Evolutionary conservation across 2,329 filamentous ascomycete species (phyloP), one percentile per base, ranked within the genome.

Genomic region (Calonectria pteridis): DNA sequence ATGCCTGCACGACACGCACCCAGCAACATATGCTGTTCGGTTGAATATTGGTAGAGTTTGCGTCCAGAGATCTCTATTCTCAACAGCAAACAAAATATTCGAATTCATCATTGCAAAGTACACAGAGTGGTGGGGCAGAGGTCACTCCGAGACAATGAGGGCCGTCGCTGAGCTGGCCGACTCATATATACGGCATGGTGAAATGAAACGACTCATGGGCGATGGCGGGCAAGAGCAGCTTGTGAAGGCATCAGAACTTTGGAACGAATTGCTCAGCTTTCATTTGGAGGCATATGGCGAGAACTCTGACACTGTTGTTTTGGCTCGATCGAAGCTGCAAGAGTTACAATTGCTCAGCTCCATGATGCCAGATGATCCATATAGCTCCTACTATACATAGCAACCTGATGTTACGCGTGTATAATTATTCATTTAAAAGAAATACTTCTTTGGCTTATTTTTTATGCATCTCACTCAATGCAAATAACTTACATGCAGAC

Each of bases 91-190:
- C 18, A 67, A 26, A 20, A 55, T 67, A 23, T 67, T 67, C 23
- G 65, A 55, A 29, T 67, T 43, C 35, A 67, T 55, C 35, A 67
- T 67, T 31, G 29, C 49, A n/a, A 67, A 37, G 33, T 67, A 67
- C 50, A 58, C 65, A 5, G 50, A 67, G 7, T 67, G 65, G 65
- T 67, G 65, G 65, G 65, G 65, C 11, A 37, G 65, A 33, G 23
- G 35, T 9, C 65, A 67, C 33, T 55, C 49, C 11, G 65, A 67
- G n/a, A 67, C 65, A 33, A 67, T 67, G 65, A 28, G 65, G 20
- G 65, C 65, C 6, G 65, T 67, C 7, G 65, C 49, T 18, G 65
- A 67, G n/a, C 35, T 67, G 10, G 65, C 65, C 4, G 50, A 67
- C 16, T 55, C 50, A 10, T 26, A 67, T 20, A n/a, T 58, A 23